phyloP scores from a whole-genome alignment of 2,329 filamentous ascomycete genomes.

The Aspergillus viridinutans region DNA sequence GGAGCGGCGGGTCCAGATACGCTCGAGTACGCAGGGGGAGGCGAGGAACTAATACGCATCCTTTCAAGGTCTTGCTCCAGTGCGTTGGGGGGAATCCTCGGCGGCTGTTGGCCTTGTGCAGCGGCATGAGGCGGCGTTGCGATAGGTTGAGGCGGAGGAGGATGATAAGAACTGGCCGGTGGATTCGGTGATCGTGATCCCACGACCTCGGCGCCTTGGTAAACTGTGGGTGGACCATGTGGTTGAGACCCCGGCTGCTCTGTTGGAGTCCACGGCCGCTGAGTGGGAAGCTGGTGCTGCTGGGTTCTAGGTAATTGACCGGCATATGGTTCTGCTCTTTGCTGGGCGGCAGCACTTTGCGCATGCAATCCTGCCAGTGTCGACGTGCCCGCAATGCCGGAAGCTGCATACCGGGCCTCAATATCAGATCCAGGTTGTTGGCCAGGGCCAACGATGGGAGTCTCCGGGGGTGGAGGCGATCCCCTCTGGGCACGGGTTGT shows the following conservation, averaged over 20 bases:
- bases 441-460: conserved; percentile 71
- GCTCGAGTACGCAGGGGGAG: conserved; percentile 92
- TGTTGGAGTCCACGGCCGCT: conserved; percentile 88
- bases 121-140: conserved; percentile 18
- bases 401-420: conserved; percentile 84
- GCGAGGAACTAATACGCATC: conserved; percentile 73
- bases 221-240: conserved; percentile 85
- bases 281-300: conserved; percentile 35
- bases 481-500: conserved; percentile 89
- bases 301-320: conserved; percentile 40
- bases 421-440: conserved; percentile 73
- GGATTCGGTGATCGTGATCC: conserved; percentile 41
- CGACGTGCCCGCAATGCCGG: conserved; percentile 80
- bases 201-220: conserved; percentile 77
- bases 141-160: conserved; percentile 21
- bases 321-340: conserved; percentile 75
- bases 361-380: conserved; percentile 71
- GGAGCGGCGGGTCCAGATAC: conserved; percentile 51
- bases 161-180: conserved; percentile 35
- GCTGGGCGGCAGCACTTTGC: conserved; percentile 75
- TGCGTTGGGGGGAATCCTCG: conserved; percentile 59
- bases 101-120: conserved; percentile 17
- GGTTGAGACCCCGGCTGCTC: conserved; percentile 81
- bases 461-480: conserved; percentile 92
- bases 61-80: conserved; percentile 82